Evolutionary conservation across 2,329 filamentous ascomycete species (phyloP), one percentile per base, ranked within the genome.

Genomic region (Pyrenophora seminiperda): DNA sequence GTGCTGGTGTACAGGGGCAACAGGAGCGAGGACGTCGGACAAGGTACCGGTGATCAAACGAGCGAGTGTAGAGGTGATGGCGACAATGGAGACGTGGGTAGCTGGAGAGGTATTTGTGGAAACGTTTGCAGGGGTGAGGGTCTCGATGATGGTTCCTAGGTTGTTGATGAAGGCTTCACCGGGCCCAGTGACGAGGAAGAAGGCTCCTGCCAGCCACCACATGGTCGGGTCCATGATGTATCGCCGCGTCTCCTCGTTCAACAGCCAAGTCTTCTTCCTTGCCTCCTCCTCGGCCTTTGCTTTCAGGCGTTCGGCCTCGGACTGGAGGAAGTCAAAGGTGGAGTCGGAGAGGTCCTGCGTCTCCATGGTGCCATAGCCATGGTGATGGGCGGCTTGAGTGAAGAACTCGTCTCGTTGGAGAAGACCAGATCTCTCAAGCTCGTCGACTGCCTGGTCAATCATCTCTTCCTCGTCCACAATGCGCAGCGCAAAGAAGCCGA

Each of bases 91-190:
- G 45, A 99, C 92, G 66, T 99, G 94, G 0, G 91, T 97, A 48
- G 91, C 85, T 31, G 89, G 81, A 41, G 89, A 83, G 39, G 87
- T 84, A 61, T 78, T 71, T 61, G 70, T 62, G 14, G 80, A 68
- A 14, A 84, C 85, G 11, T 82, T 82, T n/a, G 76, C 77, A 4
- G 83, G 82, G 36, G 89, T 90, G 3, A 97, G 79, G 0, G 93
- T 96, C 60, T 89, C 88, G 62, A 97, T 92, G 54, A 99, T 87
- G 18, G 92, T 97, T 29, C 94, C 94, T 7, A 99, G 76, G 65
- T 97, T 99, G 76, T 97, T 99, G 75, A 97, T 91, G 72, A 97
- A 99, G 9, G 93, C 90, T 75, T 99, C 94, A n/a, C 92, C 93
- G 0, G 94, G 93, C 0, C 94, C 94, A 45, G 92, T 90, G 62